Conservation (phyloP, 768 basidiomycete species). For the Phlebiopsis flavidoalba region DNA sequence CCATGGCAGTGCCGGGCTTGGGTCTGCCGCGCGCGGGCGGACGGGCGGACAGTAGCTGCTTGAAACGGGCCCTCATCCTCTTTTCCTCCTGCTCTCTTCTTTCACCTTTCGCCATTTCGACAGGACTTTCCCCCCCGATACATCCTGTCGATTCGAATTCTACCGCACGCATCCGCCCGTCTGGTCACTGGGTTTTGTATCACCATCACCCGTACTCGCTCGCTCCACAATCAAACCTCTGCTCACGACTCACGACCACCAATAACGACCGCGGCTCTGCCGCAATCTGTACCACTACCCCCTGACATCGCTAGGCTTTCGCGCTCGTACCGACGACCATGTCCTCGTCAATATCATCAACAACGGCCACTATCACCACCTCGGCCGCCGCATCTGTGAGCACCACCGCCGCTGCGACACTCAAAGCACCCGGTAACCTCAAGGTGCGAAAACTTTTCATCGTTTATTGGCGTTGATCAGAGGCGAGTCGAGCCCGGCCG, state of each 20-base stretch:
- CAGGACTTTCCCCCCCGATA: no score
- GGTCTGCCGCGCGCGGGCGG: background rate
- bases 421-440: constrained; percentile 21
- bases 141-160: no score
- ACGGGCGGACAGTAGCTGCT: background rate
- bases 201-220: background rate
- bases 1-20: constrained; percentile 3
- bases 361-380: constrained; percentile 4
- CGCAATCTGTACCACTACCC: background rate
- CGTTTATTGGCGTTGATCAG: no score
- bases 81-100: background rate
- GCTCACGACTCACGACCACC: background rate
- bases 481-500: no score
- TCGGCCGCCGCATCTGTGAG: constrained; percentile 18
- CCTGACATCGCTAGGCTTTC: background rate
- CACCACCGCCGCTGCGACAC: constrained; percentile 15
- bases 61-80: background rate
- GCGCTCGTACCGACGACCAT: background rate
- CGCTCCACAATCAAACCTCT: background rate
- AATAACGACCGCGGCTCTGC: background rate
- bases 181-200: constrained; percentile 1
- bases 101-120: no score
- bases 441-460: constrained; percentile 14
- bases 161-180: background rate
- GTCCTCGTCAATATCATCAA: background rate